Base-by-base conservation (phyloP, 768 basidiomycete genomes). In the Hemileccinum impolitum region DNA sequence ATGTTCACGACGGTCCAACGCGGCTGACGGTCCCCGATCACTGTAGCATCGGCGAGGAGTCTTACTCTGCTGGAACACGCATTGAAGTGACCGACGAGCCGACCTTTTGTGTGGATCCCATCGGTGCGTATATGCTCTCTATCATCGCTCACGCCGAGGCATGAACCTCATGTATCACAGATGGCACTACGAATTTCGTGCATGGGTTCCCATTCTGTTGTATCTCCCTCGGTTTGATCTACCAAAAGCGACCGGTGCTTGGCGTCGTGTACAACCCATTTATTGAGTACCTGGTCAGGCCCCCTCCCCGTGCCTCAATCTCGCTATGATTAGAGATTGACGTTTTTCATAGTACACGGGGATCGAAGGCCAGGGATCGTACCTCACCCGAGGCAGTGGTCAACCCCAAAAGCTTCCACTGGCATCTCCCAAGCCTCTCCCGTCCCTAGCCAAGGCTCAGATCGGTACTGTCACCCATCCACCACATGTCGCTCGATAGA, bases 61-160 rank as follows among this genome's bases (percentile, higher is more conserved):
- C 88, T 0, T 94, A 87, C 57, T 82, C 90, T 9, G 77, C 85
- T 4, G 90, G 90, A n/a, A 66, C 75, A 49, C 75, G 80, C 26
- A 75, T 77, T 17, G 75, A 82, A 11, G 68, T 95, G 48, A 91
- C 90, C 1, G 88, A 96, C 58, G 84, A 83, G 26, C 93, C 94
- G 5, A 98, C 95, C 0, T 99, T 89, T 73, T 96, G 95, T 60
- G 90, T 95, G 38, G 94, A 98, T 65, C 94, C 94, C 28, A 95
- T 96, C 49, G 94, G 89, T 85, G 56, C 47, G 75, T 60, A 25
- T 40, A 39, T 30, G 14, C n/a, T 17, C 19, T 31, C 12, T 31
- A 21, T 30, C n/a, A 21, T 30, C 25, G 9, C 12, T 28, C 45
- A 10, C 17, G 14, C 13, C n/a, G 3, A 8, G 14, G 9, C 21